phyloP scores from a whole-genome alignment of 2,329 filamentous ascomycete species.

The Fusarium udum region DNA sequence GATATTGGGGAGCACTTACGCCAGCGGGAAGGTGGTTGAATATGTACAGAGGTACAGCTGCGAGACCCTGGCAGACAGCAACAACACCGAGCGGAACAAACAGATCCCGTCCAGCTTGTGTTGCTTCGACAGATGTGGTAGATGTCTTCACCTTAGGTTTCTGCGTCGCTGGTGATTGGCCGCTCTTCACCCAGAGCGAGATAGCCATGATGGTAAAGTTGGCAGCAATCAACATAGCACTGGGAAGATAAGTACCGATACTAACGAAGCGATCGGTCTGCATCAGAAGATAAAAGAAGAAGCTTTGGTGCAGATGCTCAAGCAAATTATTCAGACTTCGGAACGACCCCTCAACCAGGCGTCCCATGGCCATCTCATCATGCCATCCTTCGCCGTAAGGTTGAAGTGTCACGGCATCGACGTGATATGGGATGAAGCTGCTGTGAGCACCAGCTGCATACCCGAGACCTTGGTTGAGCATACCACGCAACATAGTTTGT shows the following conservation, averaged over 20 bases:
- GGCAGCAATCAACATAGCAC: slow-evolving; percentile 94
- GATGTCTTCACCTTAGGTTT: slow-evolving; percentile 42
- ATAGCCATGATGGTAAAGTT: slow-evolving; percentile 98
- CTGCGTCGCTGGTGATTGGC: slow-evolving; percentile 56
- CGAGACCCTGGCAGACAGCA: slow-evolving; percentile 76
- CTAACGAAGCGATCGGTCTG: slow-evolving; percentile 93
- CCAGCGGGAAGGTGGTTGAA: slow-evolving; percentile 78
- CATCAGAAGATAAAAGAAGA: slow-evolving; percentile 98
- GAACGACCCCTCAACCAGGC: slow-evolving; percentile 89
- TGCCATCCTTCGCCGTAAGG: slow-evolving; percentile 93
- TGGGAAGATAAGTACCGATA: slow-evolving; percentile 96
- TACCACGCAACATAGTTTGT: slow-evolving; percentile 88
- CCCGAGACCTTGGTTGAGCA: slow-evolving; percentile 90
- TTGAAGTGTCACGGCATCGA: slow-evolving; percentile 93
- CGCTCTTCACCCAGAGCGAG: slow-evolving; percentile 91
- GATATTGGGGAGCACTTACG: slow-evolving; percentile 58
- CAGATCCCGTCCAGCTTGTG: slow-evolving; percentile 66
- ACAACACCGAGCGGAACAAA: slow-evolving; percentile 80
- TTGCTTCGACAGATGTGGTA: slow-evolving; percentile 39
- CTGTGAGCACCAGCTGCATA: slow-evolving; percentile 92
- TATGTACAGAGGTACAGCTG: slow-evolving; percentile 82
- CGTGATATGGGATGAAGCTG: slow-evolving; percentile 96
- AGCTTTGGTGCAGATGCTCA: slow-evolving; percentile 97
- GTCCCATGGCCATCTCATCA: slow-evolving; percentile 95
- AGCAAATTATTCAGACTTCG: slow-evolving; percentile 95